These are phyloP conservation scores for Diaporthe caulivora DNA, from an alignment of 2,329 filamentous ascomycete genomes.

Conservation along the genomic window DNA sequence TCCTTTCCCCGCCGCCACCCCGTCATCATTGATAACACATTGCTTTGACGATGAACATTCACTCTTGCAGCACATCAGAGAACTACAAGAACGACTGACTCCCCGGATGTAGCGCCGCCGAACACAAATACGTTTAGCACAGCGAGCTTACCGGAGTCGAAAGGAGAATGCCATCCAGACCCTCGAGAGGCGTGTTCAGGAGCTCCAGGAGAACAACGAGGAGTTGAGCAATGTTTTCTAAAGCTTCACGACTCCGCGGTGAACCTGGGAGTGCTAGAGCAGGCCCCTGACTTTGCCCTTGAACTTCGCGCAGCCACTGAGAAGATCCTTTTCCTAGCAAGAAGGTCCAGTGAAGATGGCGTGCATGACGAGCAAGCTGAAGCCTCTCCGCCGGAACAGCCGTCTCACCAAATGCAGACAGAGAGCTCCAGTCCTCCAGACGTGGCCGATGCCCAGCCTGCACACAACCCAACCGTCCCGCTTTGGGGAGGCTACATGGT, in stretches of 20 bases:
- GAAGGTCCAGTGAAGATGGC: slow-evolving; percentile 57
- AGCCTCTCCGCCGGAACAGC: slow-evolving; percentile 37
- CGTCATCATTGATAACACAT: neutral
- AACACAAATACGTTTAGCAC: slow-evolving; percentile 88
- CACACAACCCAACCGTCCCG: slow-evolving; percentile 16
- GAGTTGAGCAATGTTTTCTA: slow-evolving; percentile 81
- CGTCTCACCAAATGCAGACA: slow-evolving; percentile 2
- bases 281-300: slow-evolving; percentile 67
- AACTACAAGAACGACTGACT: slow-evolving; percentile 26
- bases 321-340: slow-evolving; percentile 68
- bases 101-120: slow-evolving; percentile 73
- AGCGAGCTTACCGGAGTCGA: slow-evolving; percentile 85
- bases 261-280: slow-evolving; percentile 67
- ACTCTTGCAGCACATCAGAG: neutral
- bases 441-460: neutral
- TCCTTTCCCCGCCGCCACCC: neutral
- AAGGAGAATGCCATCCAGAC: slow-evolving; percentile 85
- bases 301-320: slow-evolving; percentile 69
- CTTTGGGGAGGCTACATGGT: slow-evolving; percentile 47
- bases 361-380: slow-evolving; percentile 44
- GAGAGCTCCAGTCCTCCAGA: slow-evolving; percentile 41
- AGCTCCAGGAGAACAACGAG: slow-evolving; percentile 77
- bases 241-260: slow-evolving; percentile 74
- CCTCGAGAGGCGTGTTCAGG: slow-evolving; percentile 77
- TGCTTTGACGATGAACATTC: neutral